These are phyloP conservation scores for Phyllosticta citribraziliensis DNA, from an alignment of 2,329 filamentous ascomycete species.

Conservation along the genomic window DNA sequence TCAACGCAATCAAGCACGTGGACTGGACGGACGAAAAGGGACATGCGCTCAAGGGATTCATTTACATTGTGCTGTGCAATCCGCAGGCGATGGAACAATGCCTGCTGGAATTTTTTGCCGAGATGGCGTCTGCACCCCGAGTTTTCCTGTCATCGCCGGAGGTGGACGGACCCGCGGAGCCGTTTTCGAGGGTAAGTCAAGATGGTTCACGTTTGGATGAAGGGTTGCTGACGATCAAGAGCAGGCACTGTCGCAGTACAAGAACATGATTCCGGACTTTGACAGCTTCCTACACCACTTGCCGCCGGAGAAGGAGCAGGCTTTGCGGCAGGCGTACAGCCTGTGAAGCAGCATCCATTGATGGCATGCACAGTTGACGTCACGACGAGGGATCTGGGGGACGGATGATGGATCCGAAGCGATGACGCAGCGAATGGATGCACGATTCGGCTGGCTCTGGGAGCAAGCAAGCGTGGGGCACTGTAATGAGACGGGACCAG, in stretches of 20 bases:
- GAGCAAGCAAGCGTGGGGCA: not conserved
- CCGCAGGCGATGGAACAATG: conserved; percentile 86
- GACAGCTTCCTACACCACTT: conserved; percentile 40
- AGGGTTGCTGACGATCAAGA: not conserved
- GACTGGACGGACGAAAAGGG: conserved; percentile 89
- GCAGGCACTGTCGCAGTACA: conserved; percentile 45
- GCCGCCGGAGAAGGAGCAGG: conserved; percentile 33
- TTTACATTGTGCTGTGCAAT: conserved; percentile 72
- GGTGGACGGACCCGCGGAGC: conserved; percentile 51
- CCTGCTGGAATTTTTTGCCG: conserved; percentile 69
- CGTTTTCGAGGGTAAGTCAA: conserved; percentile 63
- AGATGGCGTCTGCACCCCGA: conserved; percentile 62
- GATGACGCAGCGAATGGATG: not conserved
- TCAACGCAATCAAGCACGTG: conserved; percentile 72
- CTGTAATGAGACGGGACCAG: not conserved
- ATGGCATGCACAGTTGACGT: not conserved
- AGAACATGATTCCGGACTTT: conserved; percentile 45
- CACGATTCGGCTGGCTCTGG: not conserved
- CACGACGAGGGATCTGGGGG: not conserved
- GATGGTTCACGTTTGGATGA: not conserved
- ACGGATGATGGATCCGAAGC: not conserved
- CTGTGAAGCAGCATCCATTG: conserved; percentile 16
- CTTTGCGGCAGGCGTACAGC: conserved; percentile 34
- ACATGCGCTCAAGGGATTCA: conserved; percentile 85
- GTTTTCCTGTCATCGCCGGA: conserved; percentile 49